Evolutionary conservation across 495 filamentous ascomycete genomes (phyloP).

Genomic region (Aspergillus affinis): DNA sequence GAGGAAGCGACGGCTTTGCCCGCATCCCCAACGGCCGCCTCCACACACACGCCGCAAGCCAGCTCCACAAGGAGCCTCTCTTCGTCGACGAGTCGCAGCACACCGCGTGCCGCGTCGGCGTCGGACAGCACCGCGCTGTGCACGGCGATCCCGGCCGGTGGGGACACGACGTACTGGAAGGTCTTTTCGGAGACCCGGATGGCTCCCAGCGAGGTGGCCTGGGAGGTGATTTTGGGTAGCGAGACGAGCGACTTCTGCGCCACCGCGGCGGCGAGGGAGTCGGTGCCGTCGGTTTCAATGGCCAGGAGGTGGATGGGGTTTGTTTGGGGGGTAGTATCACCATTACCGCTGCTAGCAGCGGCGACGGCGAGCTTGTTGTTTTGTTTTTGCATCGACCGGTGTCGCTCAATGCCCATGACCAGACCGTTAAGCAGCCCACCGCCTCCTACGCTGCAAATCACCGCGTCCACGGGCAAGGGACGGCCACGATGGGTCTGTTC

Average conservation of each 20-base stretch:
- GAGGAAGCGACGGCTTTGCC: slow-evolving; percentile 11
- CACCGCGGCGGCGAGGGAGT: slow-evolving; percentile 64
- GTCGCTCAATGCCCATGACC: slow-evolving; percentile 64
- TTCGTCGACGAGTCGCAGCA: slow-evolving; percentile 75
- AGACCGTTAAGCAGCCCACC: slow-evolving; percentile 84
- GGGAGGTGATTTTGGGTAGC: slow-evolving; percentile 72
- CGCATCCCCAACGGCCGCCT: slow-evolving; percentile 50
- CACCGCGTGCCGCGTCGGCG: slow-evolving; percentile 74
- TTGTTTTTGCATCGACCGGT: slow-evolving; percentile 8
- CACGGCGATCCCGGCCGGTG: slow-evolving; percentile 48
- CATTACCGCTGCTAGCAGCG: neutral
- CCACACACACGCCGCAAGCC: slow-evolving; percentile 77
- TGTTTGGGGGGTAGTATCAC: neutral
- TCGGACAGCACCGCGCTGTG: slow-evolving; percentile 72
- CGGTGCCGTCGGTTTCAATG: slow-evolving; percentile 80
- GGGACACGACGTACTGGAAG: slow-evolving; percentile 58
- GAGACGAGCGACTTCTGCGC: slow-evolving; percentile 60
- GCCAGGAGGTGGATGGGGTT: slow-evolving; percentile 62
- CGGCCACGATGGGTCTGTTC: slow-evolving; percentile 33
- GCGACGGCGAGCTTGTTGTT: slow-evolving; percentile 6
- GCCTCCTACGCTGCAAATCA: slow-evolving; percentile 86
- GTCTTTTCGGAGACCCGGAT: slow-evolving; percentile 68
- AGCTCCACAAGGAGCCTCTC: slow-evolving; percentile 78
- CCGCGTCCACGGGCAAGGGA: slow-evolving; percentile 54
- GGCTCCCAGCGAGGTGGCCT: slow-evolving; percentile 78